Conservation (phyloP, 352 stramenopile genomes). For the Globisporangium canariense region DNA sequence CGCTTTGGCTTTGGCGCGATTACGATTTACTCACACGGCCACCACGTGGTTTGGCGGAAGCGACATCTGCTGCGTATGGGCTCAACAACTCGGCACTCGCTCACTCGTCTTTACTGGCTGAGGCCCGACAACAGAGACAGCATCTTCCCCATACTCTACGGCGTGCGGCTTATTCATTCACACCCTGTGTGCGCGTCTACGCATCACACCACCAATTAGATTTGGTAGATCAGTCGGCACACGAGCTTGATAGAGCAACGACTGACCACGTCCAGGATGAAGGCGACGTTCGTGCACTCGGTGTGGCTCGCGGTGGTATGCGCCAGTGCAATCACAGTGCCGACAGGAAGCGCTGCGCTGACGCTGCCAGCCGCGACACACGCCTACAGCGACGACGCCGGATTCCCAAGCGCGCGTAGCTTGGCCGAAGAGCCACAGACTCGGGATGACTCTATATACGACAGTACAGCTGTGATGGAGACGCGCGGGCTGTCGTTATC, state of each 20-base stretch:
- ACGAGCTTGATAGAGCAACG: neutral
- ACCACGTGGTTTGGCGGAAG: no score
- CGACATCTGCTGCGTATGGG: no score
- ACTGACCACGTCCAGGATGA: neutral
- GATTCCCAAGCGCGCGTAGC: neutral
- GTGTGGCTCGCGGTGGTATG: neutral
- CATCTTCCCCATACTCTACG: neutral
- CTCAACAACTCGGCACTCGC: no score
- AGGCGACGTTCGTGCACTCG: neutral
- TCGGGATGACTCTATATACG: neutral
- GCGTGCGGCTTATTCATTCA: neutral
- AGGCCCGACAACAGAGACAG: neutral
- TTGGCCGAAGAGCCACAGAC: constrained; percentile 1
- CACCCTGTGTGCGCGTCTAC: neutral
- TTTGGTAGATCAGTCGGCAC: neutral
- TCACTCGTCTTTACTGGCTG: no score
- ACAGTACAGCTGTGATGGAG: neutral
- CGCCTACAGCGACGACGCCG: neutral
- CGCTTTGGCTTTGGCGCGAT: no score
- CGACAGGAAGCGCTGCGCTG: neutral
- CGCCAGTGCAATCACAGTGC: neutral
- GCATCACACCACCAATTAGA: neutral
- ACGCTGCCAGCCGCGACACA: neutral
- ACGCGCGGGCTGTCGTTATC: neutral
- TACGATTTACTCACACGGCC: no score